Evolutionary conservation across 768 basidiomycete species (phyloP), one percentile per base, ranked within the genome.

Genomic region (Tylopilus sp.): DNA sequence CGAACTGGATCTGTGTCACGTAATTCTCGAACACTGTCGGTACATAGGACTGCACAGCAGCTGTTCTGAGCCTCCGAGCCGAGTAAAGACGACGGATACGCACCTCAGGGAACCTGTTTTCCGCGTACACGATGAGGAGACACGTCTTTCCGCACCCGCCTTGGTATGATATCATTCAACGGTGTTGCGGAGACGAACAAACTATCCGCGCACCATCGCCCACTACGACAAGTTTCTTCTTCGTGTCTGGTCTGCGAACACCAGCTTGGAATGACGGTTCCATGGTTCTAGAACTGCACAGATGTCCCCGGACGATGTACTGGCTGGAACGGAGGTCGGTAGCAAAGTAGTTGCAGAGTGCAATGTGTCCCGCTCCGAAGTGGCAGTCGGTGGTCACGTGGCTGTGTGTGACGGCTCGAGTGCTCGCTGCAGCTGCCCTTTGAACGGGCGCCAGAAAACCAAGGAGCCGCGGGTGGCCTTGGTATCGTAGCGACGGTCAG

Each of bases 1-100:
- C 92, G 63, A 87, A 92, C 45, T 83, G 76, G 33, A 94, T 87
- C 58, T 89, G 85, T 13, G 89, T 92, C 50, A 92, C 89, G 64
- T 93, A 94, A 78, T 92, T 94, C 71, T 95, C 92, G 68, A 95
- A 95, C 11, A 95, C 92, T 21, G 92, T 94, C 28, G 92, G 93
- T 62, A 93, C 86, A 70, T 95, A 94, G 29, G 90, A 84, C 92
- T 96, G 65, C 37, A 40, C 33, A 24, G 34, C 5, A 47, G 53
- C 38, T 50, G 48, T n/a, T 53, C 55, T 62, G 56, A 69, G 58
- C 28, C 8, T 33, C 71, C 16, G 41, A 50, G 58, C 30, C 6
- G 44, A 40, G 38, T 21, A 8, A 8, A 26, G 25, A 33, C 6
- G 41, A 56, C 45, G 45, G 48, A 54, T 53, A 65, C 81, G 67